Evolutionary conservation across 1,139 yeast genomes (phyloP).

Genomic region (Kodamaea suecica): DNA sequence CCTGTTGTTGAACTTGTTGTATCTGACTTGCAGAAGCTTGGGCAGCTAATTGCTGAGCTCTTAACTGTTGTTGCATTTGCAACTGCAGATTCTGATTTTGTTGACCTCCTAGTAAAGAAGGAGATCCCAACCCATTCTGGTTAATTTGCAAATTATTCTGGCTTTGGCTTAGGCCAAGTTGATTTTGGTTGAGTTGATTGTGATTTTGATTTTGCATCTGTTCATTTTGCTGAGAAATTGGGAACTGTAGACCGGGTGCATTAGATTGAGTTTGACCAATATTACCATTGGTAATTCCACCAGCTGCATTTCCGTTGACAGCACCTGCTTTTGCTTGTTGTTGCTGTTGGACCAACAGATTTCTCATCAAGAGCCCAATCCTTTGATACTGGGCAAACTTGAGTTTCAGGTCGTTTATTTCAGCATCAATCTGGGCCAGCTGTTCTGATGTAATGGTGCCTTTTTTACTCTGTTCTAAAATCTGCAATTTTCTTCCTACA

Average conservation of each 20-base stretch:
- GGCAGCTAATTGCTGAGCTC: slow-evolving; percentile 14
- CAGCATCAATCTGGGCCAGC: slow-evolving; percentile 32
- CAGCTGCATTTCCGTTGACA: slow-evolving; percentile 2
- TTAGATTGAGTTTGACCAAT: slow-evolving; percentile 2
- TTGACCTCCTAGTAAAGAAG: slow-evolving; percentile 3
- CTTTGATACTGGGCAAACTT: slow-evolving; percentile 39
- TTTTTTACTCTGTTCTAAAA: slow-evolving; percentile 32
- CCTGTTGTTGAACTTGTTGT: slow-evolving; percentile 19
- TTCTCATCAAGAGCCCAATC: slow-evolving; percentile 39
- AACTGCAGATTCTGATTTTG: slow-evolving; percentile 12
- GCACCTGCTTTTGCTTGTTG: slow-evolving; percentile 8
- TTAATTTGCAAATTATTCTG: too few species aligned
- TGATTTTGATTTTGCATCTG: slow-evolving; percentile 1
- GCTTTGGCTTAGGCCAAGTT: background rate
- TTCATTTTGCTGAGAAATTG: background rate
- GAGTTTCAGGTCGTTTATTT: slow-evolving; percentile 32
- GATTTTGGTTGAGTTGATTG: slow-evolving; percentile 3
- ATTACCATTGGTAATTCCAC: slow-evolving; percentile 1
- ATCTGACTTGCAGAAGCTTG: slow-evolving; percentile 12
- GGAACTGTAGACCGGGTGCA: background rate
- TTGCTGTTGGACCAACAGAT: slow-evolving; percentile 35
- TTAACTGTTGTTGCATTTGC: slow-evolving; percentile 19
- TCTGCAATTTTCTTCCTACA: slow-evolving; percentile 39
- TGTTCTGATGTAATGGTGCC: slow-evolving; percentile 32
- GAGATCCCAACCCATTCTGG: slow-evolving; percentile 10